phyloP scores from a whole-genome alignment of 306 rosid species.

The Trifolium repens region DNA sequence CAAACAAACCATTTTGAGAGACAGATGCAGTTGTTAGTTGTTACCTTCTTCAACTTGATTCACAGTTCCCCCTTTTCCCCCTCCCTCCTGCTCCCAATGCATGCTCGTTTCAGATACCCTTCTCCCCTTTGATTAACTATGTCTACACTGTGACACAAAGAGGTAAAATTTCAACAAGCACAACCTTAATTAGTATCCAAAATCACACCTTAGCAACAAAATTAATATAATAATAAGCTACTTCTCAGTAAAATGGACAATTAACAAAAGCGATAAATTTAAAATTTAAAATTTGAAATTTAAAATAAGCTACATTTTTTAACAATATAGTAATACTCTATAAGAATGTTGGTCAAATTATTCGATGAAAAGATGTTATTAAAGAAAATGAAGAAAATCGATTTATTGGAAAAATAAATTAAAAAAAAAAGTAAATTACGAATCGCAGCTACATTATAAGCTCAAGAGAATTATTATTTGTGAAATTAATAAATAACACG shows the following conservation, averaged over 20 bases:
- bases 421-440: background rate
- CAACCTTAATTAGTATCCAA: slow-evolving; percentile 5
- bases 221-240: background rate
- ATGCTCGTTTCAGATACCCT: slow-evolving; percentile 53
- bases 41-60: slow-evolving; percentile 54
- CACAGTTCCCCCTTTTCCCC: slow-evolving; percentile 49
- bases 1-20: slow-evolving; percentile 9
- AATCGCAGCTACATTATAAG: slow-evolving; percentile 48
- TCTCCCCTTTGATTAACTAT: slow-evolving; percentile 34
- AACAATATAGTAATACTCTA: slow-evolving; percentile 4
- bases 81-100: slow-evolving; percentile 54
- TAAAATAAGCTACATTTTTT: slow-evolving; percentile 26
- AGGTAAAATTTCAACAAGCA: slow-evolving; percentile 16
- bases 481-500: background rate
- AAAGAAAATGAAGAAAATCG: background rate
- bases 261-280: background rate
- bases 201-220: background rate
- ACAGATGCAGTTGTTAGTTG: background rate
- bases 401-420: background rate
- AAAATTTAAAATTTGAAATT: background rate
- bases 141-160: slow-evolving; percentile 37
- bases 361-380: background rate
- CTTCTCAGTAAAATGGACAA: background rate
- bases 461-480: slow-evolving; percentile 4
- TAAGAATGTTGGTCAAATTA: background rate